Conservation (phyloP, 1,284 basidiomycete genomes). For the Cronartium quercuum region DNA sequence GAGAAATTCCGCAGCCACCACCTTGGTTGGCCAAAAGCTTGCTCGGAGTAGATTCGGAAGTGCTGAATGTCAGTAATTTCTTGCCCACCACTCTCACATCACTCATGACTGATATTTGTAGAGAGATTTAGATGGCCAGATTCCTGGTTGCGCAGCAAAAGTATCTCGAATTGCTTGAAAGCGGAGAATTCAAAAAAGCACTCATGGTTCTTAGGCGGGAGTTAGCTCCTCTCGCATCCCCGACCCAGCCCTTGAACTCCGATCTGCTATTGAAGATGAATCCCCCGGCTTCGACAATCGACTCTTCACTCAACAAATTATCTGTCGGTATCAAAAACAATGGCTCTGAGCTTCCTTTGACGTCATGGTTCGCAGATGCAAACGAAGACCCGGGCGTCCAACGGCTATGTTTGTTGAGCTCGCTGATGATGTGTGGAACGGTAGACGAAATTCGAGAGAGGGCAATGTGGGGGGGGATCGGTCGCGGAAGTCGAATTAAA, state of each 20-base stretch:
- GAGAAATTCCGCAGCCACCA: conserved; percentile 40
- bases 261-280: conserved; percentile 78
- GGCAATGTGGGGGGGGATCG: conserved; percentile 82
- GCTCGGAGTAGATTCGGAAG: conserved; percentile 58
- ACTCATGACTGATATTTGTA: conserved; percentile 24
- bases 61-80: conserved; percentile 43
- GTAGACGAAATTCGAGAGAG: conserved; percentile 72
- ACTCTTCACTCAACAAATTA: conserved; percentile 4
- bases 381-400: conserved; percentile 32
- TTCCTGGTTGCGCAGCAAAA: conserved; percentile 91
- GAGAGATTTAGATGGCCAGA: conserved; percentile 60
- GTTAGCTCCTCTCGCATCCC: conserved; percentile 59
- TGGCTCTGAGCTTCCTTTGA: neutral
- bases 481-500: conserved; percentile 66
- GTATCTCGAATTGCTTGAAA: conserved; percentile 89
- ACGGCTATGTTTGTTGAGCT: conserved; percentile 34
- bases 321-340: neutral
- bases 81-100: conserved; percentile 36
- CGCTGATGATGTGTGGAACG: conserved; percentile 45
- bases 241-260: conserved; percentile 46
- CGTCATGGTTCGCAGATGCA: neutral
- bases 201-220: conserved; percentile 78
- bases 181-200: conserved; percentile 71
- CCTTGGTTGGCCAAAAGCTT: conserved; percentile 63
- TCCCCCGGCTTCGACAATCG: conserved; percentile 41